Percentiles rank a stretch among this genome's conserved stretches.
Evolutionary conservation across 768 basidiomycete genomes (phyloP).

Genomic region (Mycena belliarum): DNA sequence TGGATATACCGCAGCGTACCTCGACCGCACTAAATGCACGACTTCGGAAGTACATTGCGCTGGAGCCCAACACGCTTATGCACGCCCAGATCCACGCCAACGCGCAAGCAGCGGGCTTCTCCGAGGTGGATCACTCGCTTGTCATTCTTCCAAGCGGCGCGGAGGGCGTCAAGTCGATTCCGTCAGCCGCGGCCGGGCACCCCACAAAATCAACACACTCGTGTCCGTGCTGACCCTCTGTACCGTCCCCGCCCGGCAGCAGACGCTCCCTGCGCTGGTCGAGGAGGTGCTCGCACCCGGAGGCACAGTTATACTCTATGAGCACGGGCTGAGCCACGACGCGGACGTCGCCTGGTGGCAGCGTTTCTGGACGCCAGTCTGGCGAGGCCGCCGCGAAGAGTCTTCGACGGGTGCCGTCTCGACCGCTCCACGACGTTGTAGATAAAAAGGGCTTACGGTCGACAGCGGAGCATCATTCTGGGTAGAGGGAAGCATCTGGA

Average conservation of each 20-base stretch:
- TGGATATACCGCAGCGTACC: slow-evolving; percentile 64
- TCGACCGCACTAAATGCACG: slow-evolving; percentile 54
- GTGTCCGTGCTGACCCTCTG: slow-evolving; percentile 68
- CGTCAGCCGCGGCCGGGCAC: slow-evolving; percentile 32
- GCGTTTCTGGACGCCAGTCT: slow-evolving; percentile 66
- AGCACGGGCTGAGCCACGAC: slow-evolving; percentile 61
- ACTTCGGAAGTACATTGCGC: slow-evolving; percentile 70
- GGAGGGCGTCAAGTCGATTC: slow-evolving; percentile 53
- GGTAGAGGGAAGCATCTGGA: too few relatives aligned
- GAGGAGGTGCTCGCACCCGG: slow-evolving; percentile 60
- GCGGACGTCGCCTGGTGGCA: slow-evolving; percentile 72
- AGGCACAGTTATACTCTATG: slow-evolving; percentile 64
- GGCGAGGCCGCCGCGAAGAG: too few relatives aligned
- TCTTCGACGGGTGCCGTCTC: too few relatives aligned
- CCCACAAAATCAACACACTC: slow-evolving; percentile 52
- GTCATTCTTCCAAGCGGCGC: slow-evolving; percentile 65
- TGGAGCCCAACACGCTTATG: slow-evolving; percentile 72
- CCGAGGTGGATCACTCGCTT: slow-evolving; percentile 54
- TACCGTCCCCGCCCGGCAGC: slow-evolving; percentile 56
- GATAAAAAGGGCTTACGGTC: too few relatives aligned
- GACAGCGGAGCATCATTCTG: too few relatives aligned
- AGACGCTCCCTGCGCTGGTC: slow-evolving; percentile 47
- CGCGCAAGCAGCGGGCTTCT: slow-evolving; percentile 54
- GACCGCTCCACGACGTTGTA: too few relatives aligned
- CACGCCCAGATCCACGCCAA: slow-evolving; percentile 51